Base-by-base conservation (phyloP, 1,139 yeast genomes). In the Pneumocystis sp. region DNA sequence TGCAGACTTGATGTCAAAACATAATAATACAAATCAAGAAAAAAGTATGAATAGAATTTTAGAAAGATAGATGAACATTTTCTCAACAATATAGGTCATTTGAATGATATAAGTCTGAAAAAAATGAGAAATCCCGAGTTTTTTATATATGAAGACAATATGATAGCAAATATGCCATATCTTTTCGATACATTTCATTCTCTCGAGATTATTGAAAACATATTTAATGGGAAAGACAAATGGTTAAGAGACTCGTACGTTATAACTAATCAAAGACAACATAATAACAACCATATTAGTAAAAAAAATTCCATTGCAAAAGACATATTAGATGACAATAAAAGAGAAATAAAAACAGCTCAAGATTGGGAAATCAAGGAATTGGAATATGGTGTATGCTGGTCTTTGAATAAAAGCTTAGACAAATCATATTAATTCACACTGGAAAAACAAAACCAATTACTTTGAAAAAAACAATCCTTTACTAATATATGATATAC, bases 101-200 rank as follows among this genome's bases (percentile, higher is more conserved):
- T 64, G 40, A 31, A 50, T 44, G 31, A 65, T 39, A 37, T 61
- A 61, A 45, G 63, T 29, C 59, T 60, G 12, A 45, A 62, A 5
- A 56, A 61, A 7, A 44, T 59, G 25, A 31, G 56, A 37, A 59
- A 63, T 34, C 19, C 66, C 7, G 61, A 65, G 8, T 68, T 69
- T 29, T 66, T 77, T 63, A 74, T 87, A 19, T 82, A 86, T 70
- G 82, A 83, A 67, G 82, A 82, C 70, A 82, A 89, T 0, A 81
- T 86, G 71, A 85, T 86, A 66, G 80, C 87, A 57, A 82, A 88
- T 0, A 89, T 96, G 96, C 90, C 87, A 71, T 83, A 85, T 1
- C 82, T 86, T 66, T 85, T 89, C 19, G 83, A 88, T 64, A 93
- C 87, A 69, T 83, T 81, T 67, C 79, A 86, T 12, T 95, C 96